These are phyloP conservation scores for Phoenix dactylifera DNA, from an alignment of 176 grass and related monocot species.

Conservation along the genomic window DNA sequence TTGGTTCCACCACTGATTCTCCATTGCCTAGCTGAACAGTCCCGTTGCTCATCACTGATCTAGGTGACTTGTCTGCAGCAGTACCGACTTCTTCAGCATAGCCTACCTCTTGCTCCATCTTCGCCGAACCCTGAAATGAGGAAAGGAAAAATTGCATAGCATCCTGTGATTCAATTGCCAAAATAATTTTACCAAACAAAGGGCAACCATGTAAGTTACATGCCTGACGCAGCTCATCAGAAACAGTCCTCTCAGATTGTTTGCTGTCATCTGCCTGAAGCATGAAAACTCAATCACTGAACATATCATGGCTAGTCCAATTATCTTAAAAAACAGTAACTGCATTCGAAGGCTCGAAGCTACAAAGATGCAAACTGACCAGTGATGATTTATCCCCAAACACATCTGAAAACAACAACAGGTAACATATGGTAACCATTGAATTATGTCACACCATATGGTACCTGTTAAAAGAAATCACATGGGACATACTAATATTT, in stretches of 20 bases:
- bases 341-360: too few relatives aligned
- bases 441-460: too few relatives aligned
- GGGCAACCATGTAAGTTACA: not conserved
- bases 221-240: conserved; percentile 3
- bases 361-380: too few relatives aligned
- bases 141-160: not conserved
- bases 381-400: too few relatives aligned
- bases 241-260: not conserved
- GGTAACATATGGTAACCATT: too few relatives aligned
- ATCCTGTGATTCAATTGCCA: too few relatives aligned
- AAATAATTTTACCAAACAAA: too few relatives aligned
- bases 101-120: conserved; percentile 33
- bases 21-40: conserved; percentile 32
- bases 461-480: too few relatives aligned
- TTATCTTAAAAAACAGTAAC: too few relatives aligned
- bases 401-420: too few relatives aligned
- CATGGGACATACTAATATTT: too few relatives aligned
- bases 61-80: conserved; percentile 12
- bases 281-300: not conserved
- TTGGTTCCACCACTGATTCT: conserved; percentile 32
- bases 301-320: not conserved
- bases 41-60: conserved; percentile 22
- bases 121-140: conserved; percentile 37
- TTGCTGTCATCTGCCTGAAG: conserved; percentile 7
- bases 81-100: conserved; percentile 42